These are phyloP conservation scores for Coniochaeta sp. DNA, from an alignment of 2,329 filamentous ascomycete genomes.

Conservation along the genomic window DNA sequence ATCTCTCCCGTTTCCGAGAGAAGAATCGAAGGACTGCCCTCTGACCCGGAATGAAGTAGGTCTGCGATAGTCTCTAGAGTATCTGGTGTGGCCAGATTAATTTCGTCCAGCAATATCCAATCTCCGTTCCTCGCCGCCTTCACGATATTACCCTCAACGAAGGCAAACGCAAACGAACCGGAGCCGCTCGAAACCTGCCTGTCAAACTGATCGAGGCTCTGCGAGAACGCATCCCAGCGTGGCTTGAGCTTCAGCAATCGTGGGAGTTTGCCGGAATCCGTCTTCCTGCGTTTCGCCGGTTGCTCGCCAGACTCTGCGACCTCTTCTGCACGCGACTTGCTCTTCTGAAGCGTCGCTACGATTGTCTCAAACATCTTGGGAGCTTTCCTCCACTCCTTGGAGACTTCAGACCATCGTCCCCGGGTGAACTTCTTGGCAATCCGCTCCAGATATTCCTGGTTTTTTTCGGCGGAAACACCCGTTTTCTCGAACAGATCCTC, in stretches of 20 bases:
- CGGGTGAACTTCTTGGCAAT: constrained; percentile 73
- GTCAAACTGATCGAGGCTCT: constrained; percentile 70
- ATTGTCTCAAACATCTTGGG: constrained; percentile 78
- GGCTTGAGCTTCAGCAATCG: constrained; percentile 49
- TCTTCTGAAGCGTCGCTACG: constrained; percentile 44
- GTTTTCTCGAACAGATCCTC: constrained; percentile 82
- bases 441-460: constrained; percentile 76
- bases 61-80: constrained; percentile 92
- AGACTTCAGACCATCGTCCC: constrained; percentile 79
- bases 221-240: constrained; percentile 75
- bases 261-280: constrained; percentile 56
- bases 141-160: constrained; percentile 92
- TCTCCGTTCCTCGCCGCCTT: constrained; percentile 94
- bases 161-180: constrained; percentile 83
- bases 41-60: constrained; percentile 66
- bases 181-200: constrained; percentile 67
- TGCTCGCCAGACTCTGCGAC: constrained; percentile 35
- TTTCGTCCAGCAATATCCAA: constrained; percentile 95
- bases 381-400: constrained; percentile 82
- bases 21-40: constrained; percentile 71
- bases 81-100: constrained; percentile 91
- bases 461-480: constrained; percentile 78
- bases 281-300: constrained; percentile 64
- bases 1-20: constrained; percentile 92
- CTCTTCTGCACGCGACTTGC: constrained; percentile 28